Percentiles rank a stretch among this genome's conserved stretches.
Conservation (phyloP, 176 grass and related monocot genomes). For the Bothriochloa decipiens region DNA sequence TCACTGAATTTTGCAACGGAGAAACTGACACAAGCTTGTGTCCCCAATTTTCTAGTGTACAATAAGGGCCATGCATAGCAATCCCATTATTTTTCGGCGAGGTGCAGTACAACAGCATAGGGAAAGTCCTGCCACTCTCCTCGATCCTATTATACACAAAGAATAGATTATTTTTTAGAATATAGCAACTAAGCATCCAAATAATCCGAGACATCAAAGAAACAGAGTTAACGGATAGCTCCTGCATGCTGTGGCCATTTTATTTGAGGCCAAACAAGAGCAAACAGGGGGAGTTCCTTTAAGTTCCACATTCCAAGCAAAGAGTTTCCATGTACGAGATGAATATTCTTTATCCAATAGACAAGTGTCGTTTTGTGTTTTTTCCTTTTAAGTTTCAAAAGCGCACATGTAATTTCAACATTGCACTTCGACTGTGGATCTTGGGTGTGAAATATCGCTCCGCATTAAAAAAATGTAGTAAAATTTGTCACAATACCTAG, state of each 20-base stretch:
- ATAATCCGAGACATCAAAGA: background rate
- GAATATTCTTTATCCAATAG: background rate
- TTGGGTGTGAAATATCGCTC: background rate
- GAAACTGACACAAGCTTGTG: slow-evolving; percentile 3
- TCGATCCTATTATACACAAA: slow-evolving; percentile 10
- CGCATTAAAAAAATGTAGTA: background rate
- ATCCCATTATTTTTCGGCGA: slow-evolving; percentile 18
- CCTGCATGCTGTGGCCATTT: background rate
- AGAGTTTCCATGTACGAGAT: background rate
- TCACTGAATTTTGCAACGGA: background rate
- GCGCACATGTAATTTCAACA: background rate
- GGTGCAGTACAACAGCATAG: background rate
- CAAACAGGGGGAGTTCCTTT: background rate
- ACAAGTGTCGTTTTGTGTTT: background rate
- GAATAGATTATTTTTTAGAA: slow-evolving; percentile 16
- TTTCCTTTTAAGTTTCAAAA: background rate
- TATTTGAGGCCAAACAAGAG: background rate
- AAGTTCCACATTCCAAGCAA: background rate
- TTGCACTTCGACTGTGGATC: background rate
- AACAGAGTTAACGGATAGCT: background rate
- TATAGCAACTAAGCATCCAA: slow-evolving; percentile 15
- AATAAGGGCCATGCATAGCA: slow-evolving; percentile 7
- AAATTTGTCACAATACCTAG: slow-evolving; percentile 18
- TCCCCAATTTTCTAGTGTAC: background rate
- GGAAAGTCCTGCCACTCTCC: background rate